Evolutionary conservation across 148 eudicot genomes (phyloP).

Genomic region (Silene latifolia): DNA sequence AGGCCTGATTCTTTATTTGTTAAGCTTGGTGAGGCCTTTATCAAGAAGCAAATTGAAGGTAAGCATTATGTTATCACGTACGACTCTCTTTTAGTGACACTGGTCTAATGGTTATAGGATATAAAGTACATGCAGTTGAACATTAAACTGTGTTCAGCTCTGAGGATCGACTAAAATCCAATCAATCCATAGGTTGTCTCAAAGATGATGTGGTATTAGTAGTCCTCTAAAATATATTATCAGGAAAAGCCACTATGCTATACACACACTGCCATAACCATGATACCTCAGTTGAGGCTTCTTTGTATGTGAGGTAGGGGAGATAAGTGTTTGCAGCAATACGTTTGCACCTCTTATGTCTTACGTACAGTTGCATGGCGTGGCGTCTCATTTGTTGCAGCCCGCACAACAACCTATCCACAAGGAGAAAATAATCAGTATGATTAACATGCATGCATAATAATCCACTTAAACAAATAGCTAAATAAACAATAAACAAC

Average conservation of each 20-base stretch:
- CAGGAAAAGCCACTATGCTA: neutral
- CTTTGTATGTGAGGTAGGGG: neutral
- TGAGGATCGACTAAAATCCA: neutral
- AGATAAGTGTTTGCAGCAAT: neutral
- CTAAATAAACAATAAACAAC: no score
- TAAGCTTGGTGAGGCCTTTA: slow-evolving; percentile 84
- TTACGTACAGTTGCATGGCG: neutral
- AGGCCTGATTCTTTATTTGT: slow-evolving; percentile 85
- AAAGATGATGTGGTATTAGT: neutral
- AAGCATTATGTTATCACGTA: slow-evolving; percentile 15
- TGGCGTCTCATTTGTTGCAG: neutral
- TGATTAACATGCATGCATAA: no score
- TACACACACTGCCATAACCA: neutral
- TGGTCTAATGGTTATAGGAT: no score
- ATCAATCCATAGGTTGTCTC: slow-evolving; percentile 2
- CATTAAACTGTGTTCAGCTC: neutral
- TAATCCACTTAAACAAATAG: no score
- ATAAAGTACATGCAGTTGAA: neutral
- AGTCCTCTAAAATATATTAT: neutral
- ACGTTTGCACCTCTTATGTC: neutral
- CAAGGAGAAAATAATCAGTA: no score
- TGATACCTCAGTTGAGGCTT: neutral
- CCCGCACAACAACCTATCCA: no score
- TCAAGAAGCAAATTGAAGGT: slow-evolving; percentile 80
- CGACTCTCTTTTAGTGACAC: no score